Evolutionary conservation across 169 alveolate species (phyloP).

Genomic region (Plasmodium malariae): DNA sequence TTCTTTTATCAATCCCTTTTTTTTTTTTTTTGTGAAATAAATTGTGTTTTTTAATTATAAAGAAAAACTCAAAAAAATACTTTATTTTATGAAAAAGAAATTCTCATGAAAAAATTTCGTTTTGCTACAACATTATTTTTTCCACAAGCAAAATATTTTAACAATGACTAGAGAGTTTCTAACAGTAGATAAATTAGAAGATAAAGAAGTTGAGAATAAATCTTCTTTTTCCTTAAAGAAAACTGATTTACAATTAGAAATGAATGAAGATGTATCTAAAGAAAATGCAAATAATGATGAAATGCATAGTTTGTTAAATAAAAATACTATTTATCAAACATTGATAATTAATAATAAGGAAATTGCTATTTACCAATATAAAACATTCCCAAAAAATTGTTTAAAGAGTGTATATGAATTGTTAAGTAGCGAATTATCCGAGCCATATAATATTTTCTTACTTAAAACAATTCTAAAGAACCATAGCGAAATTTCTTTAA

Average conservation of each 20-base stretch:
- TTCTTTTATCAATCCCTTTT: too few species aligned
- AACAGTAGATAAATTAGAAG: constrained; percentile 42
- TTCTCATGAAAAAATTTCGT: background rate
- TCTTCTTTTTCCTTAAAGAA: constrained; percentile 11
- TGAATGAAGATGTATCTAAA: constrained; percentile 5
- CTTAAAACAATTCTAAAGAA: constrained; percentile 73
- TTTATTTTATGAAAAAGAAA: constrained; percentile 2
- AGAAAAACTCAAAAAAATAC: constrained; percentile 6
- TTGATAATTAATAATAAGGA: constrained; percentile 36
- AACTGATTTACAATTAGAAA: constrained; percentile 59
- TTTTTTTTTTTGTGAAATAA: background rate
- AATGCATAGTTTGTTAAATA: constrained; percentile 1
- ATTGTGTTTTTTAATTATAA: too few species aligned
- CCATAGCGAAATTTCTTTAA: constrained; percentile 58
- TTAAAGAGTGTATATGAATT: constrained; percentile 59
- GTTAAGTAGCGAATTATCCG: constrained; percentile 71
- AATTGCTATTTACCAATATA: constrained; percentile 58
- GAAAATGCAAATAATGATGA: background rate
- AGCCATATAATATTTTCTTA: constrained; percentile 68
- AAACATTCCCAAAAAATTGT: constrained; percentile 65
- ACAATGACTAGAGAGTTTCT: constrained; percentile 11
- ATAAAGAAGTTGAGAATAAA: constrained; percentile 30
- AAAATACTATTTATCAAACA: constrained; percentile 50
- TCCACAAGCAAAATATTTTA: background rate
- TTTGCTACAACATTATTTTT: background rate